Evolutionary conservation across 1,284 basidiomycete species (phyloP), one percentile per base, ranked within the genome.

Genomic region (Entoloma clypeatum): DNA sequence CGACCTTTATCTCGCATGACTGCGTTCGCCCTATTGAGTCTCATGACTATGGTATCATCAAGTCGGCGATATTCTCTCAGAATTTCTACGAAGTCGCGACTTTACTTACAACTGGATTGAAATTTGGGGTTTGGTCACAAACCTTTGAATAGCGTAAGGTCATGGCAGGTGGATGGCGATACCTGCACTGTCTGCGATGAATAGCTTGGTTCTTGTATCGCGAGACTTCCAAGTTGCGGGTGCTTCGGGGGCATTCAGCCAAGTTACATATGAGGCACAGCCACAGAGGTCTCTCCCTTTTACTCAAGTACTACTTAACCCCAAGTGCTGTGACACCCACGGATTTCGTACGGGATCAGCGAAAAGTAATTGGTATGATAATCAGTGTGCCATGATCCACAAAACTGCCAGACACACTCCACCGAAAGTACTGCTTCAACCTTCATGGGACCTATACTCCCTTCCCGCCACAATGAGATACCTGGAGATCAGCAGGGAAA

Each of bases 141-240:
- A 86, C 91, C 86, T 78, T 91, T 92, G 72, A 94, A 94, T 6
- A 86, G 55, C 13, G 79, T 79, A 23, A 94, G 72, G 56, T 93
- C 76, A 55, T 81, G 77, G 55, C 91, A 94, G 55, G 87, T 86
- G 51, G 75, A 67, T 14, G 79, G 64, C 14, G 79, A 75, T 36
- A 90, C 77, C 55, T 77, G 75, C 8, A 86, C 77, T 2, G 75
- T 65, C 48, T 81, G 79, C 31, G 77, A 71, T 23, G 72, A 67
- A 42, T 70, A 56, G 22, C 74, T 70, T 9, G 83, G 81, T 14
- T 72, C 74, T 62, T 86, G 80, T 36, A 87, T 61, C 8, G 82
- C 81, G 35, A 81, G 68, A 53, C 81, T 85, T 24, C 83, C 84
- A 16, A 86, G 69, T 39, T 57, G 59, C 44, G 78, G 78, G 49